phyloP scores from a whole-genome alignment of 176 grass and related monocot species.

The Triticum aestivum region IWGSC_CS_RefSeq_v2.1 NC_057807.1:543530652-543531151 shows the following conservation, averaged over 20 bases:
- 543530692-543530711: too few relatives aligned
- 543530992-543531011: neutral
- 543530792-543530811: too few relatives aligned
- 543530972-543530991: neutral
- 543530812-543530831: too few relatives aligned
- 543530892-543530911: neutral
- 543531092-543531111: slow-evolving; percentile 9
- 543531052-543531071: neutral
- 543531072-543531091: neutral
- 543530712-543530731: too few relatives aligned
- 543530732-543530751: too few relatives aligned
- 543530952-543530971: neutral
- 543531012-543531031: neutral
- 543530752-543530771: too few relatives aligned
- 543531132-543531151: neutral
- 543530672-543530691: too few relatives aligned
- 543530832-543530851: too few relatives aligned
- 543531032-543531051: neutral
- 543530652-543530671: too few relatives aligned
- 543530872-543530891: neutral
- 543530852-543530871: neutral
- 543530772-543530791: too few relatives aligned
- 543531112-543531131: neutral
- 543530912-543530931: neutral
- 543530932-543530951: neutral